A percentile compares a stretch with the other conserved stretches of the same genome.
Conservation (phyloP, 441 rosid species). For the Corymbia citriodora region DNA sequence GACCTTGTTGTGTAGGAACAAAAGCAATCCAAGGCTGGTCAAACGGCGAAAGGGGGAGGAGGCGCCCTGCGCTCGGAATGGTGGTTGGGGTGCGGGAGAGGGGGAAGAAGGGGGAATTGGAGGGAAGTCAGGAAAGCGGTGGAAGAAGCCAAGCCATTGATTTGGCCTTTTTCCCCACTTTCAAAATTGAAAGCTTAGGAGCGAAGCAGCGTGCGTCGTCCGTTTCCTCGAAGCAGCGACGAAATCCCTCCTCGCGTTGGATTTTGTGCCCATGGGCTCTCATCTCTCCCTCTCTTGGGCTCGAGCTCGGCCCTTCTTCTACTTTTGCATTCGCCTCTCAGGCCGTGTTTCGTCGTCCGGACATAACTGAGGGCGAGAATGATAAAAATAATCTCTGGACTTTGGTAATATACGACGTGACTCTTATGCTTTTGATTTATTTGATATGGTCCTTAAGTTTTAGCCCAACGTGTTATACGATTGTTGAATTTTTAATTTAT, state of each 20-base stretch:
- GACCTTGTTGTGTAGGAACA: background rate
- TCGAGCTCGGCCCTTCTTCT: background rate
- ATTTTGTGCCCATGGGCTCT: background rate
- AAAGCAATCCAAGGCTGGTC: background rate
- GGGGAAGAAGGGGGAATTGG: background rate
- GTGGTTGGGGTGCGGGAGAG: background rate
- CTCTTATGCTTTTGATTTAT: too few relatives aligned
- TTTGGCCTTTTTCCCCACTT: too few relatives aligned
- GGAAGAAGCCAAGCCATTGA: background rate
- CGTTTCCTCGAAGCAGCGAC: background rate
- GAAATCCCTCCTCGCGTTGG: background rate
- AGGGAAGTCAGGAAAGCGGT: background rate
- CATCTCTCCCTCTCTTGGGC: background rate
- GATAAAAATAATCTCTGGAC: accelerated
- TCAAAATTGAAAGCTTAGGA: background rate
- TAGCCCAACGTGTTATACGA: too few relatives aligned
- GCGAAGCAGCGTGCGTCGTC: background rate
- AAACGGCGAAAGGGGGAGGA: background rate
- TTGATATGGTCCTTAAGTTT: background rate
- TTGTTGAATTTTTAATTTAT: too few relatives aligned
- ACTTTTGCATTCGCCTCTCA: background rate
- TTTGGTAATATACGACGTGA: accelerated
- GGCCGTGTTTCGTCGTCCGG: background rate
- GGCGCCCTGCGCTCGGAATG: background rate
- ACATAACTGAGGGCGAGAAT: accelerated